Evolutionary conservation across 2,329 filamentous ascomycete species (phyloP), one percentile per base, ranked within the genome.

Genomic region (Nigrospora sphaerica): DNA sequence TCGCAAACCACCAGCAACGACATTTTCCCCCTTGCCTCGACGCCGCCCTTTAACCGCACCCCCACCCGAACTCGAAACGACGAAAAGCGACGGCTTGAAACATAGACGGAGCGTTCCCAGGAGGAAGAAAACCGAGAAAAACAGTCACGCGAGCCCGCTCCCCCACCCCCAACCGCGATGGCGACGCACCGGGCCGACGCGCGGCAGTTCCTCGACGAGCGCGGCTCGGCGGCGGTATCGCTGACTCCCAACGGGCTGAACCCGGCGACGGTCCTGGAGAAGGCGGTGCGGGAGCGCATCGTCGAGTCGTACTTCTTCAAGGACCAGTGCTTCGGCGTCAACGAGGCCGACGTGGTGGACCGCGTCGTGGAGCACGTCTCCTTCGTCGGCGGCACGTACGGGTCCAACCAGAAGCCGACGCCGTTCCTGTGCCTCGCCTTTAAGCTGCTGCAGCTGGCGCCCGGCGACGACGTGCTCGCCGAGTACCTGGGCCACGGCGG

Each of bases 291-390:
- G 62, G 93, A 98, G 69, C 90, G 93, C 62, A 96, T 98, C 66
- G 83, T 91, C 56, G 90, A 95, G 62, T 88, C 83, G 45, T 95
- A 95, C 70, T 98, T 95, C 73, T 98, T 90, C 86, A 96, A 96
- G 68, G 93, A 97, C 69, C 91, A 96, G 71, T 96, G 93, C 65
- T 98, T 97, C 68, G 93, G 87, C 37, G 77, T 98, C 54, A 98
- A 97, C 71, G 82, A 85, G 62, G 80, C 81, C 44, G 80, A 83
- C 66, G 73, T 98, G 6, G 85, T 95, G 57, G 88, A 96, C 69
- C 88, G 93, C 53, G 91, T 95, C 1, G 86, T 89, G 23, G 86
- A 92, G 57, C 77, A 84, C 66, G 78, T 98, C 40, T 77, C 72
- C 42, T 93, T 86, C 66, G 79, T 98, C 47, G 93, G 91, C 52